Percentiles rank a stretch among this genome's conserved stretches.
Conservation (phyloP, 176 grass and related monocot species). For the Metroxylon sagu region DNA sequence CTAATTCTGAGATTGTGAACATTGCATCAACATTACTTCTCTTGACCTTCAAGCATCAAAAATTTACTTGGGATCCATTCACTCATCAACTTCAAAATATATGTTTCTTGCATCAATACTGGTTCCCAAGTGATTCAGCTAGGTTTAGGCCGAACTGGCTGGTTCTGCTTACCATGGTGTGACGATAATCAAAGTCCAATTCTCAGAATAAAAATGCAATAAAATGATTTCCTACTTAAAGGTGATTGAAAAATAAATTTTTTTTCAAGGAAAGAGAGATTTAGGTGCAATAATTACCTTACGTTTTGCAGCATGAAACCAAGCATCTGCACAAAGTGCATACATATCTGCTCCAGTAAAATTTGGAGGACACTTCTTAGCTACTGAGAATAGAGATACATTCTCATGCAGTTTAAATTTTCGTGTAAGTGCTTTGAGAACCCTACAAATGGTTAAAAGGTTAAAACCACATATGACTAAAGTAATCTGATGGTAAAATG, state of each 20-base stretch:
- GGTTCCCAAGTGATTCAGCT: too few relatives aligned
- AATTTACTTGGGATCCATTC: too few relatives aligned
- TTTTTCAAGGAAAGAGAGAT: not conserved
- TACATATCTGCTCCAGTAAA: constrained; percentile 97
- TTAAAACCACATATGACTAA: not conserved
- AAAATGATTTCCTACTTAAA: not conserved
- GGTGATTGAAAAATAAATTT: not conserved
- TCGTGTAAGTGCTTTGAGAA: constrained; percentile 86
- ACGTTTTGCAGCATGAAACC: constrained; percentile 91
- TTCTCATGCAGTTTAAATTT: constrained; percentile 82
- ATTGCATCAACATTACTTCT: too few relatives aligned
- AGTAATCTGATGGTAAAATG: not conserved
- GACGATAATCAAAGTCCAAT: too few relatives aligned
- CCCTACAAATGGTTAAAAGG: constrained; percentile 24
- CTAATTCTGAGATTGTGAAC: too few relatives aligned
- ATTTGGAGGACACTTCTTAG: constrained; percentile 79
- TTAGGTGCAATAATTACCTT: constrained; percentile 33
- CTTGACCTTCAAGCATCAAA: too few relatives aligned
- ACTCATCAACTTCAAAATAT: too few relatives aligned
- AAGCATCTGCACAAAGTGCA: constrained; percentile 83
- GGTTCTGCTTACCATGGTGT: too few relatives aligned
- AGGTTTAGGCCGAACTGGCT: too few relatives aligned
- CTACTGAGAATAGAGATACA: constrained; percentile 71
- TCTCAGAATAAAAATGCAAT: not conserved
- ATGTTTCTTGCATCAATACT: too few relatives aligned